These are phyloP conservation scores for Funneliformis geosporum DNA, from an alignment of 192 early-diverging fungal genomes.

Conservation along the genomic window DNA sequence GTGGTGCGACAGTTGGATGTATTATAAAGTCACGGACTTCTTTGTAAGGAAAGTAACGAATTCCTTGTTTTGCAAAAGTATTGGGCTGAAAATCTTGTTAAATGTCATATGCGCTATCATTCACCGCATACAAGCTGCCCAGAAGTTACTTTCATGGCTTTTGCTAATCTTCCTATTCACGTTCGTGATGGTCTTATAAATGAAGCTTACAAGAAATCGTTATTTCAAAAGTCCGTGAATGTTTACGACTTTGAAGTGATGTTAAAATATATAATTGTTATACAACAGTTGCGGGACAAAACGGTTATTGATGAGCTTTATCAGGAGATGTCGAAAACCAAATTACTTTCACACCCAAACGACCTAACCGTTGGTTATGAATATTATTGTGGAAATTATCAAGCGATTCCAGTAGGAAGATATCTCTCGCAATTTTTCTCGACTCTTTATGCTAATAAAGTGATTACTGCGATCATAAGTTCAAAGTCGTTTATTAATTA, in stretches of 20 bases:
- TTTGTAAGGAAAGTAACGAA: background rate
- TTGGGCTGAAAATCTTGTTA: constrained; percentile 18
- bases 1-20: background rate
- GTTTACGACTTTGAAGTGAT: constrained; percentile 35
- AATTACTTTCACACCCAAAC: background rate
- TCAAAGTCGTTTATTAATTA: background rate
- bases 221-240: background rate
- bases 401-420: constrained; percentile 7
- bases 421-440: constrained; percentile 3
- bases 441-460: background rate
- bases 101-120: constrained; percentile 24
- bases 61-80: background rate
- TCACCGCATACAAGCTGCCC: constrained; percentile 7
- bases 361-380: constrained; percentile 18
- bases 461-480: background rate
- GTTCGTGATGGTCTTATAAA: background rate
- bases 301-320: background rate
- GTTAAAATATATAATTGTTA: constrained; percentile 35
- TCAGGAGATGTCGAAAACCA: background rate
- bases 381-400: background rate
- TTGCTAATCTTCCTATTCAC: background rate
- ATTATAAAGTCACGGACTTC: background rate
- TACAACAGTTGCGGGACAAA: background rate
- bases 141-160: background rate
- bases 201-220: constrained; percentile 2